Base-by-base conservation (phyloP, 75 land plant species). In the Larix kaempferi region DNA sequence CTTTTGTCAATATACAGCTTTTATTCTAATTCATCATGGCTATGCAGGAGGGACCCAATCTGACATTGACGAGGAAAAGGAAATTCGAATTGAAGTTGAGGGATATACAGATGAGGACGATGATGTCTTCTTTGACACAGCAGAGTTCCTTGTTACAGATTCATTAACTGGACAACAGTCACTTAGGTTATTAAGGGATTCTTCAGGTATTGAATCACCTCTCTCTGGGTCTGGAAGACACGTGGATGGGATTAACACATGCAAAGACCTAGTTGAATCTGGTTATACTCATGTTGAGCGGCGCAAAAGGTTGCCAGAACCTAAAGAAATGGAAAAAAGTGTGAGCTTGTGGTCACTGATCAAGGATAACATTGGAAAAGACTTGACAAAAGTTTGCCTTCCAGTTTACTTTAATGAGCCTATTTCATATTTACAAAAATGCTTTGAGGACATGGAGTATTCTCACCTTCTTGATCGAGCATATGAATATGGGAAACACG, bases 361-460 rank as follows among this genome's bases (percentile, higher is more conserved):
- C 64, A 85, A 85, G 67, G 87, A 85, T 37, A 85, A 85, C 69
- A 85, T 85, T 83, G 87, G 87, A 44, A 85, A 85, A 81, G 87
- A 85, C 65, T 82, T 85, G 56, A 85, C 86, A 12, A 78, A 59
- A 64, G 86, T 86, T 69, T 86, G 87, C 76, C 81, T 86, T 56
- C 87, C 87, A 23, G 87, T 84, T 12, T 86, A 79, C 65, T 86
- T 86, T 76, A 86, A 86, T 58, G 87, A 86, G 76, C 87, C 87
- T 55, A 83, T 86, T 54, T 86, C 87, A 21, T 83, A 65, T 17
- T 63, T 86, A 66, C 87, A 86, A 78, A 86, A 80, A 60, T 79
- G 86, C 67, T 79, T 86, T 57, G 87, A 86, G 75, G 87, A 86
- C 39, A 59, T 86, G 87, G 87, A 86, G 60, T 86, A 86, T 60